A percentile compares a stretch with the other conserved stretches of the same genome.
Conservation (phyloP, 805 yeast species). For the Saccharomycopsis guyanensis region DNA sequence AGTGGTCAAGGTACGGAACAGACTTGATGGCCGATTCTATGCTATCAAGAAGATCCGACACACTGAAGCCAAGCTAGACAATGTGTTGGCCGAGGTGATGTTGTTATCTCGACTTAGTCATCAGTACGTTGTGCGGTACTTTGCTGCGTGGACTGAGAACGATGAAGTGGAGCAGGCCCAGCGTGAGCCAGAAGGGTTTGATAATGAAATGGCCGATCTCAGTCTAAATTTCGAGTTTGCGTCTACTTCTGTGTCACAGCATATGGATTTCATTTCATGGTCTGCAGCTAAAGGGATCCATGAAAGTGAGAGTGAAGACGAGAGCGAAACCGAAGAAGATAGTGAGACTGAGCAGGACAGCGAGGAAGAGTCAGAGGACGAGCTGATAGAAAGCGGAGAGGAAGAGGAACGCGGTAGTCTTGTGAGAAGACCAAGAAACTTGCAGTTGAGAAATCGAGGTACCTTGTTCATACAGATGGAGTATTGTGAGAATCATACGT, state of each 20-base stretch:
- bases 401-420: constrained; percentile 6
- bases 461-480: constrained; percentile 96
- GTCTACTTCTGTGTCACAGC: constrained; percentile 22
- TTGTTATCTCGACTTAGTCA: constrained; percentile 86
- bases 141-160: constrained; percentile 96
- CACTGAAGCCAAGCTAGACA: constrained; percentile 67
- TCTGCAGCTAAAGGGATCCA: constrained; percentile 37
- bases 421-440: constrained; percentile 16
- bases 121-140: constrained; percentile 92
- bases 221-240: constrained; percentile 18
- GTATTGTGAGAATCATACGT: constrained; percentile 91
- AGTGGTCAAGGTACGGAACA: constrained; percentile 92
- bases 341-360: constrained; percentile 26
- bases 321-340: constrained; percentile 24
- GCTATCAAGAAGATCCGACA: constrained; percentile 91
- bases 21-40: constrained; percentile 89
- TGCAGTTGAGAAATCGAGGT: constrained; percentile 35
- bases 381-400: constrained; percentile 20
- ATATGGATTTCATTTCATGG: constrained; percentile 62
- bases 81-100: constrained; percentile 84
- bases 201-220: constrained; percentile 17
- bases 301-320: constrained; percentile 23
- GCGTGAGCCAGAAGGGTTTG: constrained; percentile 6
- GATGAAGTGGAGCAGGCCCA: constrained; percentile 26
- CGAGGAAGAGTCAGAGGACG: constrained; percentile 23